Evolutionary conservation across 2,329 filamentous ascomycete genomes (phyloP), one percentile per base, ranked within the genome.

Genomic region (Monilinia fructigena): DNA sequence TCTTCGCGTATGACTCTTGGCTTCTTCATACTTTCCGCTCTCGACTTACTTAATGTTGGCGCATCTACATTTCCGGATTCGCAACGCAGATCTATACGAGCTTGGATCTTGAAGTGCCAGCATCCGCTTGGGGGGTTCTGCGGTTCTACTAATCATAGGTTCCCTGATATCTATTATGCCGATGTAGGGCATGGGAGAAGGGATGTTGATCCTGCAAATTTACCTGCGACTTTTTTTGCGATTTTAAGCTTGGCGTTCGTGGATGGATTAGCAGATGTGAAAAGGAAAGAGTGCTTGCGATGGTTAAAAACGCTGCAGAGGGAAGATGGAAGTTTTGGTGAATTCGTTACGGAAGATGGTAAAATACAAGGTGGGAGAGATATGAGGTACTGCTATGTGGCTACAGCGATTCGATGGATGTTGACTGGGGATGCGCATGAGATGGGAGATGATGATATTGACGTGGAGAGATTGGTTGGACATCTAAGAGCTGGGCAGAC

Each of bases 211-310:
- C 86, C 87, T n/a, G 86, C 93, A 0, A 96, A 94, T 77, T 79
- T 98, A 20, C 90, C 93, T 0, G 92, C 92, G 0, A 97, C 93
- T 0, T 94, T 90, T 76, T 97, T 98, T 78, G 93, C 94, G 0
- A 82, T 99, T 54, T 82, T 92, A 31, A 83, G 89, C 11, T 80
- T 99, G 35, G 83, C 89, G 1, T 81, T 88, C 7, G 77, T 91
- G n/a, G 75, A 75, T 73, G 18, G 83, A 0, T 84, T 92, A 71
- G 78, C 80, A 4, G 83, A 87, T 1, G 88, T 99, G 10, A 83
- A 89, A 68, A 84, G 91, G 66, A 80, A 74, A 52, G 85, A 85
- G 68, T 89, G 90, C 68, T 77, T 98, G 71, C 74, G 78, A 52
- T 97, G 94, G 93, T 78, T 99, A 70, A 83, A 80, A 65, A 83